These are phyloP conservation scores for Blumeria hordei DNA, from an alignment of 2,329 filamentous ascomycete genomes.

Conservation along the genomic window DNA sequence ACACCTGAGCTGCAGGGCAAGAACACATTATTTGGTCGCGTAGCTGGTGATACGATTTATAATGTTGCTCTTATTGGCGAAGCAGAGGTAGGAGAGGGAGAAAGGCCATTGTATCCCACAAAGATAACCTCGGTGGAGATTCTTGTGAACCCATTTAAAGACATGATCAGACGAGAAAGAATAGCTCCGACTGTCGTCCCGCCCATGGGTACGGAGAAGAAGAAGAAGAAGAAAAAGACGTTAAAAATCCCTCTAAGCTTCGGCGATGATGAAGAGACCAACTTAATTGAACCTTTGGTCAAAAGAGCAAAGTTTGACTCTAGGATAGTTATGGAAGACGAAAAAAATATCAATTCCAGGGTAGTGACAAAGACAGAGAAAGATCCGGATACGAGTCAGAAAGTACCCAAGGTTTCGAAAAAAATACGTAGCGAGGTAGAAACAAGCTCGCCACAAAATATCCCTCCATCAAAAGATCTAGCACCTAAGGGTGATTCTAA, in stretches of 20 bases:
- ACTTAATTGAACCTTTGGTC: slow-evolving; percentile 25
- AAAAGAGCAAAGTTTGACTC: slow-evolving; percentile 66
- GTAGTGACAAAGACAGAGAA: too few species aligned
- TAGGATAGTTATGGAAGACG: slow-evolving; percentile 41
- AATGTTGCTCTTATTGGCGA: slow-evolving; percentile 89
- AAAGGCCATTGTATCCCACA: slow-evolving; percentile 67
- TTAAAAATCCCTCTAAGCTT: slow-evolving; percentile 62
- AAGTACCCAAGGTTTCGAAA: too few species aligned
- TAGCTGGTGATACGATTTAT: slow-evolving; percentile 88
- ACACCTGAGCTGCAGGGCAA: slow-evolving; percentile 66
- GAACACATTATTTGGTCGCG: slow-evolving; percentile 81
- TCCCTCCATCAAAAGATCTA: slow-evolving; percentile 16
- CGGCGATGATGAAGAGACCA: slow-evolving; percentile 36
- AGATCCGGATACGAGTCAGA: too few species aligned
- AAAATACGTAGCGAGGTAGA: too few species aligned
- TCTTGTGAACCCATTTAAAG: slow-evolving; percentile 58
- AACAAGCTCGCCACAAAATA: too few species aligned
- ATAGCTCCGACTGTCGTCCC: slow-evolving; percentile 25
- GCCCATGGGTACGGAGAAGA: slow-evolving; percentile 22
- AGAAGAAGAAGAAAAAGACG: slow-evolving; percentile 42
- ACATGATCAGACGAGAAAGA: slow-evolving; percentile 47
- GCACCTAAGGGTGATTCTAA: too few species aligned
- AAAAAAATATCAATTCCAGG: slow-evolving; percentile 6
- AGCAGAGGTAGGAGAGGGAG: slow-evolving; percentile 57
- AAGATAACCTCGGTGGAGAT: slow-evolving; percentile 55